Percentiles rank a stretch among this genome's conserved stretches.
These are phyloP conservation scores for Phyllachora maydis DNA, from an alignment of 2,329 filamentous ascomycete species.

Conservation along the genomic window DNA sequence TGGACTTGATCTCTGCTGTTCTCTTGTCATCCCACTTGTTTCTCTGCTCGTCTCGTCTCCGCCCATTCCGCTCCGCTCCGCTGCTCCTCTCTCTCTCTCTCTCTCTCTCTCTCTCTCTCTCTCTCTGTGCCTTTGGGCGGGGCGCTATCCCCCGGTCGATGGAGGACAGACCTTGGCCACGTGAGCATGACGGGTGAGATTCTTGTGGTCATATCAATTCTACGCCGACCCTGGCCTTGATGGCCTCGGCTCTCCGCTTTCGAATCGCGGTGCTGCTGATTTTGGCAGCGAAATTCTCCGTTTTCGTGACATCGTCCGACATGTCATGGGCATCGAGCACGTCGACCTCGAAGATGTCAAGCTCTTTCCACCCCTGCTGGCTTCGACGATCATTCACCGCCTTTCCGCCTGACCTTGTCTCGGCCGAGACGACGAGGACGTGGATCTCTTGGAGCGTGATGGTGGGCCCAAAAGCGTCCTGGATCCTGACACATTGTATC, in stretches of 20 bases:
- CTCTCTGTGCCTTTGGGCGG: no score
- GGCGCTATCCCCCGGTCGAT: no score
- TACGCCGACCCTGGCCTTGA: no score
- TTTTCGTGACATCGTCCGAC: slow-evolving; percentile 13
- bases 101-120: no score
- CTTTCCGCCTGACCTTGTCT: slow-evolving; percentile 66
- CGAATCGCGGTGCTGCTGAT: slow-evolving; percentile 83
- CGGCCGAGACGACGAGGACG: slow-evolving; percentile 67
- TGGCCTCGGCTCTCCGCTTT: slow-evolving; percentile 20
- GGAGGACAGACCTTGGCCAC: no score
- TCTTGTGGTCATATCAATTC: no score
- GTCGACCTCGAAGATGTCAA: slow-evolving; percentile 77
- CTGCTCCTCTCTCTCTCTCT: no score
- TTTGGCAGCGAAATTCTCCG: slow-evolving; percentile 54
- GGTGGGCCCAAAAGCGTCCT: slow-evolving; percentile 78
- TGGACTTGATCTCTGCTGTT: no score
- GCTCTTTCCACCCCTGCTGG: slow-evolving; percentile 52
- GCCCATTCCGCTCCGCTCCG: no score
- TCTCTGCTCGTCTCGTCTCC: no score
- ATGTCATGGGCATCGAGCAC: slow-evolving; percentile 53
- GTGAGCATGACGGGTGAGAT: no score
- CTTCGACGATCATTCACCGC: slow-evolving; percentile 69
- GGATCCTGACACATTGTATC: slow-evolving; percentile 67
- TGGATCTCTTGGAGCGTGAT: slow-evolving; percentile 62
- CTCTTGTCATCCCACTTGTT: no score